Conservation (phyloP, 1,139 yeast genomes). For the Yamadazyma diddensiae region DNA sequence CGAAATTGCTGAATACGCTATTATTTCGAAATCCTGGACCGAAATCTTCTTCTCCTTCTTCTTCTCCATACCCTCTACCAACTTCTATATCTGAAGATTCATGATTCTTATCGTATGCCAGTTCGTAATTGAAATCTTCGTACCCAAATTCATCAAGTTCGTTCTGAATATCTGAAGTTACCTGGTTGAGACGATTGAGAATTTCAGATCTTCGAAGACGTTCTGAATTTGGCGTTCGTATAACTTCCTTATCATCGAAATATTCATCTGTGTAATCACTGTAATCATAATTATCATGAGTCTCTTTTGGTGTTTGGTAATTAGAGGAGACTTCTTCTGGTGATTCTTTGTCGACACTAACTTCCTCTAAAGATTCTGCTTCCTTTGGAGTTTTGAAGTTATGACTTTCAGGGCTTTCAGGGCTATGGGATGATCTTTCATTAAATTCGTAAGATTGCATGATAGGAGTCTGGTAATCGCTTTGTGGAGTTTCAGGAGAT, state of each 20-base stretch:
- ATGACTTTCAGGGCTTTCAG: constrained; percentile 10
- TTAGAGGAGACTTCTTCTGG: constrained; percentile 4
- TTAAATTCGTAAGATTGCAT: constrained; percentile 6
- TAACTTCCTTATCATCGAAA: constrained; percentile 6
- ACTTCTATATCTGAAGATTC: constrained; percentile 9
- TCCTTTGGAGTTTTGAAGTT: constrained; percentile 7
- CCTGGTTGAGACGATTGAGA: constrained; percentile 38
- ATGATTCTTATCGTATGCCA: background rate
- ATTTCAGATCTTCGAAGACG: constrained; percentile 35
- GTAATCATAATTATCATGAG: constrained; percentile 5
- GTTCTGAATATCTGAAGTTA: constrained; percentile 40
- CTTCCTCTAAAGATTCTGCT: too few species aligned
- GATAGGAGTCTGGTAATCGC: constrained; percentile 14
- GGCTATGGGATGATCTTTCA: constrained; percentile 11
- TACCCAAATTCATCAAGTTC: constrained; percentile 24
- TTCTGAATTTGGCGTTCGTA: constrained; percentile 14
- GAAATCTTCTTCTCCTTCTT: background rate
- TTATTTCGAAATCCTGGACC: too few species aligned
- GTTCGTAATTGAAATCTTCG: constrained; percentile 9
- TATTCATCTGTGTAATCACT: constrained; percentile 9
- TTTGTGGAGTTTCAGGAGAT: constrained; percentile 13
- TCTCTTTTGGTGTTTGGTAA: background rate
- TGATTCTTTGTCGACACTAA: too few species aligned
- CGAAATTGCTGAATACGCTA: too few species aligned
- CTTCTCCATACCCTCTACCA: constrained; percentile 11